Evolutionary conservation across 2,329 filamentous ascomycete species (phyloP), one percentile per base, ranked within the genome.

Genomic region (Seiridium cupressi): DNA sequence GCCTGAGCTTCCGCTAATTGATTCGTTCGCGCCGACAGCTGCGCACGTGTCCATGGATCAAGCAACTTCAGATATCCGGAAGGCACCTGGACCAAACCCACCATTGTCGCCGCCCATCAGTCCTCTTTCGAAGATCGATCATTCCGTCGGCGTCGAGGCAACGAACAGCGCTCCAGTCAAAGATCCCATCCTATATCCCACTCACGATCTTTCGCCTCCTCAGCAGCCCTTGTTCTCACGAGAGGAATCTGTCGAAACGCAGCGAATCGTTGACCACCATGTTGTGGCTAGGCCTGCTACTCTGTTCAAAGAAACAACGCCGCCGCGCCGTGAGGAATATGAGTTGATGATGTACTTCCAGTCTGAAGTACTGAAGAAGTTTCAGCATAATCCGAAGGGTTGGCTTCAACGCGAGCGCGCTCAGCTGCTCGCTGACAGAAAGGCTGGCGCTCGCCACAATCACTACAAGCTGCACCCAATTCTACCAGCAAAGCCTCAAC

Each of bases 91-190:
- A 64, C 79, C 75, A 51, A 77, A 72, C 60, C 72, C 73, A 10
- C 78, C 77, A 4, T 71, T 85, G 65, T 88, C 85, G 40, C 85
- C 85, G 34, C 85, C 85, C 3, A 79, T 87, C 58, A 88, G 85
- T 38, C 82, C 82, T 8, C 78, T 78, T 60, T 78, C 75, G 61
- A 79, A 77, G 57, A 62, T 72, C 55, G 73, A 77, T 53, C 69
- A 64, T 40, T 60, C 57, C 36, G 56, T 62, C 38, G 62, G 71
- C 36, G 66, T 70, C 49, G 69, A 64, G 38, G 68, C 73, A 42
- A 65, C 67, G 1, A 65, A 72, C 0, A 61, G 65, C 3, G 73
- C 73, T 11, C 66, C 73, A 3, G 70, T 79, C 58, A 77, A 79
- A 63, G 85, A 88, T 62, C 85, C 85, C 2, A 85, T 88, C 40